Evolutionary conservation across 768 basidiomycete genomes (phyloP).

Genomic region (Tricholomella constricta): DNA sequence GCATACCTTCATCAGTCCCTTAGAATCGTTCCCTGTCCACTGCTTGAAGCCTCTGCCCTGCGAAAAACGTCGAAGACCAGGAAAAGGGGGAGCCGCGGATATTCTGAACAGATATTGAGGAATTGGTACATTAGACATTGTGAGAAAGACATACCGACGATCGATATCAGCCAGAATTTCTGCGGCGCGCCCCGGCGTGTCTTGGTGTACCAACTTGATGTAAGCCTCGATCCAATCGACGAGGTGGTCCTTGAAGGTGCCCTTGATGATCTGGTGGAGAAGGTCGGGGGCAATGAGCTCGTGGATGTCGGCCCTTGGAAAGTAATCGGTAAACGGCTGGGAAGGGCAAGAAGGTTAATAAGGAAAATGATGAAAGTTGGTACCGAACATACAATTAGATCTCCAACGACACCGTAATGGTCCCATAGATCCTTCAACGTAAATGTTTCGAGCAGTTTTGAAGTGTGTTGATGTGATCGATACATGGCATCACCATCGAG

Average conservation of each 20-base stretch:
- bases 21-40: not conserved
- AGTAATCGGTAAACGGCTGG: not conserved
- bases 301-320: not conserved
- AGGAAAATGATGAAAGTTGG: not conserved
- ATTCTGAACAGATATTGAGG: not conserved
- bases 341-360: not conserved
- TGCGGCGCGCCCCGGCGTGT: too few relatives aligned
- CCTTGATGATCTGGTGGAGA: too few relatives aligned
- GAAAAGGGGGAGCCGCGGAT: not conserved
- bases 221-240: not conserved
- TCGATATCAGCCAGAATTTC: not conserved
- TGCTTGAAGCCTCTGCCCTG: constrained; percentile 2
- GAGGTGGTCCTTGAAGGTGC: constrained; percentile 3
- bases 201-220: not conserved
- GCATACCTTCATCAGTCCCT: constrained; percentile 4
- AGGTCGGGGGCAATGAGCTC: too few relatives aligned
- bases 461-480: constrained; percentile 12
- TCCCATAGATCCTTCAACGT: constrained; percentile 23
- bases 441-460: constrained; percentile 14
- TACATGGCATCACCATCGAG: not conserved
- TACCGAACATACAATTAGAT: constrained; percentile 20
- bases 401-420: constrained; percentile 26
- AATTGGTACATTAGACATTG: not conserved
- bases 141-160: not conserved
- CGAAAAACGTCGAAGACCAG: constrained; percentile 1